Base-by-base conservation (phyloP, 2,329 filamentous ascomycete genomes). In the Phaeosphaeria sp. region DNA sequence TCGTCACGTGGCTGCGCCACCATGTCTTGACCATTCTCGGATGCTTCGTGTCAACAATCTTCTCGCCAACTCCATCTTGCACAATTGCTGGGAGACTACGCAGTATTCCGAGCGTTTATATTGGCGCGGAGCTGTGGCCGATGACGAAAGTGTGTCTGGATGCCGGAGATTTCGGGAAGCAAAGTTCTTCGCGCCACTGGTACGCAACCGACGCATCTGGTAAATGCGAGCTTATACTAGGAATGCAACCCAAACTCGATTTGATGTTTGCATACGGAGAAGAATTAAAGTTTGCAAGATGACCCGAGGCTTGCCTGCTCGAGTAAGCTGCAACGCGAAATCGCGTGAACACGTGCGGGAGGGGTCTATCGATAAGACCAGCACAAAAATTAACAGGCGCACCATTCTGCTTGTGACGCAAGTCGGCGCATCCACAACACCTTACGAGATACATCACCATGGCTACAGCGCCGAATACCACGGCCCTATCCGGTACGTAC, bases 1-100 rank as follows among this genome's bases (percentile, higher is more conserved):
- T 46, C 44, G 46, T 49, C 8, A 25, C 46, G 20, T n/a, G 15
- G 36, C 25, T 52, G 50, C 42, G 50, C 50, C 50, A 52, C 50
- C 4, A 36, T 45, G 2, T 13, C 42, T 36, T 36, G 20, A 21
- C 44, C 44, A 6, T 25, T 46, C 21, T 25, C n/a, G 30, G 30
- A 36, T 36, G 11, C 30, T 6, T 36, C 30, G 30, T 36, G 30
- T 36, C 30, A 36, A 36, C 11, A 36, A 20, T 49, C 46, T n/a
- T 33, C 25, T 49, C 46, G 27, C 27, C 46, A 49, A 33, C 46
- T 43, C 15, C 2, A 7, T 43, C 40, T 18, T 6, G 20, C 40
- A 11, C 20, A 43, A 20, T 18, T 43, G n/a, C n/a, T 43, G 40
- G 30, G 3, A 36, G 6, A 36, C 30, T 36, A 36, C 5, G 11